Conservation (phyloP, 768 basidiomycete species). For the Lyophyllum semitale region DNA sequence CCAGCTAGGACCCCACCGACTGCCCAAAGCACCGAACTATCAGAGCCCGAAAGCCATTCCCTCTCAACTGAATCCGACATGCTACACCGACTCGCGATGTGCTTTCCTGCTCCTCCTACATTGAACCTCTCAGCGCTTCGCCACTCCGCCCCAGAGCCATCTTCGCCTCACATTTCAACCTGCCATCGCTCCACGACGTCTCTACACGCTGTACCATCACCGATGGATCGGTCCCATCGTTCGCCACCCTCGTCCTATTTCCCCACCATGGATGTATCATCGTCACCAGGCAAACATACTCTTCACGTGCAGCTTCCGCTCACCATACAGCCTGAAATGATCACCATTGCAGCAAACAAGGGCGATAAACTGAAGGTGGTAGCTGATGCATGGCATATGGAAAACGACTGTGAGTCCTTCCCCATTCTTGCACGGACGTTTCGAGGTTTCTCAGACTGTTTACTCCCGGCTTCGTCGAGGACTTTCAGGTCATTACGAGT, state of each 20-base stretch:
- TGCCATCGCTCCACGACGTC: slow-evolving; percentile 12
- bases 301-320: slow-evolving; percentile 51
- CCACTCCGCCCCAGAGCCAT: slow-evolving; percentile 16
- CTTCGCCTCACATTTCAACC: slow-evolving; percentile 18
- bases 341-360: slow-evolving; percentile 61
- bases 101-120: slow-evolving; percentile 28
- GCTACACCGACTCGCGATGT: slow-evolving; percentile 29
- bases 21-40: neutral
- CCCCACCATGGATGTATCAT: slow-evolving; percentile 49
- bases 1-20: slow-evolving; percentile 2
- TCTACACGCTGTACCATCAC: slow-evolving; percentile 18
- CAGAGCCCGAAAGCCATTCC: neutral
- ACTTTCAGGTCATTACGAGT: slow-evolving; percentile 57
- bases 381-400: slow-evolving; percentile 65
- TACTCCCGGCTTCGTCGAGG: neutral
- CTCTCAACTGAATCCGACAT: slow-evolving; percentile 15
- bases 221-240: slow-evolving; percentile 30
- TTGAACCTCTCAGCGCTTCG: slow-evolving; percentile 20
- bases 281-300: slow-evolving; percentile 40
- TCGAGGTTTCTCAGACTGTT: slow-evolving; percentile 2
- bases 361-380: slow-evolving; percentile 58
- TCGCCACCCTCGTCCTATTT: slow-evolving; percentile 27
- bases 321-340: slow-evolving; percentile 58
- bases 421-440: no score
- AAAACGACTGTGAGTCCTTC: slow-evolving; percentile 53